Percentiles rank a stretch among this genome's conserved stretches.
Evolutionary conservation across 441 rosid genomes (phyloP).

Genomic region (Syzygium syzygioides): DNA sequence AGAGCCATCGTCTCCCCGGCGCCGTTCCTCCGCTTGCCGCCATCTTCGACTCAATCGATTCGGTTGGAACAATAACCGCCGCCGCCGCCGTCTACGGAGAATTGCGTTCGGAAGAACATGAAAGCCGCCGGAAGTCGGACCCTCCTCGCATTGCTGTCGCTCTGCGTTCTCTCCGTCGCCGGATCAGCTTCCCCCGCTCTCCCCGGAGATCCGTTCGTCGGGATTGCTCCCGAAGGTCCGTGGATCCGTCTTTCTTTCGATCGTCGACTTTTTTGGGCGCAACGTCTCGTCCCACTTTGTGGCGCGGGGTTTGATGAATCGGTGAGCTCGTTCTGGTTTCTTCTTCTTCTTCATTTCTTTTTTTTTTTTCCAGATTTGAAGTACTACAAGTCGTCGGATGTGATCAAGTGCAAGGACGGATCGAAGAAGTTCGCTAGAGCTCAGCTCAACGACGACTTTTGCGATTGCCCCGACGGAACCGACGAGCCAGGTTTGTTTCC

Average conservation of each 20-base stretch:
- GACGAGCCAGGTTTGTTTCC: conserved; percentile 71
- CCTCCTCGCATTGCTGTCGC: neutral
- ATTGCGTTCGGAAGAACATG: neutral
- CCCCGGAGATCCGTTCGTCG: neutral
- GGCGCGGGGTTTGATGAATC: neutral
- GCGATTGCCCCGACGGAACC: conserved; percentile 85
- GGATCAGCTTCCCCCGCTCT: neutral
- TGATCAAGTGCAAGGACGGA: conserved; percentile 77
- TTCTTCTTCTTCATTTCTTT: too few species aligned
- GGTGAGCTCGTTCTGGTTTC: neutral
- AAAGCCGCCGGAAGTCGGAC: neutral
- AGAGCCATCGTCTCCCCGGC: neutral
- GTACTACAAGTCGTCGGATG: conserved; percentile 54
- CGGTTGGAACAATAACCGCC: neutral
- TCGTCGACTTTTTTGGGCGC: neutral
- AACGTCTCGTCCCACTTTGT: neutral
- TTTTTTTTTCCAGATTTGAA: conserved; percentile 40
- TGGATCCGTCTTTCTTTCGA: neutral
- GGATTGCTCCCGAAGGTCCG: neutral
- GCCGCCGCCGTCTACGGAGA: neutral
- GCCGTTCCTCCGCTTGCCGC: neutral
- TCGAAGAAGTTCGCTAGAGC: conserved; percentile 65
- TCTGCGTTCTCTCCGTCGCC: neutral
- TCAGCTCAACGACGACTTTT: conserved; percentile 89
- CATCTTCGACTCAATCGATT: neutral